Evolutionary conservation across 1,139 yeast genomes (phyloP), one percentile per base, ranked within the genome.

Genomic region (Nakaseomyces uthaithaninus): DNA sequence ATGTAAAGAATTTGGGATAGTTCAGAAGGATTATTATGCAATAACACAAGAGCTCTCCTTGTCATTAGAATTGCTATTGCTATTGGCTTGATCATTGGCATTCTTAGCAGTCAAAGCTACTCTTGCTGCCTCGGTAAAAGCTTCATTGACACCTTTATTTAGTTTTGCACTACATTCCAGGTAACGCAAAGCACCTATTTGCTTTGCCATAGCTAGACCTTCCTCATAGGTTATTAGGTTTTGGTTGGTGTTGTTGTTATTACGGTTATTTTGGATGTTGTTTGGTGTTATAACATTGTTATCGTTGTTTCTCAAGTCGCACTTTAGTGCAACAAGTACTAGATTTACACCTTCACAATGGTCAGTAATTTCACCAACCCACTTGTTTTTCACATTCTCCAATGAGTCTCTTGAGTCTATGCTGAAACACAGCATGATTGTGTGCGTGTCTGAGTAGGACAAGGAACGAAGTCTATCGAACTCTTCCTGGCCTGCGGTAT

Each of bases 401-500:
- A 91, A 69, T 25, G 97, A 89, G 62, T 91, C 98, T 19, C 83
- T 78, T 2, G 95, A 86, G 62, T 91, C 98, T 45, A 91, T 89
- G 27, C 94, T 79, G 61, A 91, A 91, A 67, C 98, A 91, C 45
- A 91, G 74, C 93, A 91, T 89, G 53, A 91, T 89, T 53, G 95
- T 86, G 64, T 91, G 96, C 4, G 98, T 91, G 60, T 91, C 98
- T 16, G 93, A 80, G 62, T 91, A 91, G 31, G 94, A 81, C 49
- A 89, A 69, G 2, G 95, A 83, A 59, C 97, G 75, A 58, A 89
- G 70, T 47, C 96, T 72, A 62, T 91, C 98, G 57, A 89, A 91
- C 66, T 91, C 98, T 66, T 91, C 98, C 68, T 91, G 98, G 5
- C 98, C 98, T 3, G 98, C 98, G 4, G 98, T 91, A 60, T 91